Percentiles rank a stretch among this genome's conserved stretches.
Evolutionary conservation across 495 filamentous ascomycete species (phyloP).

Genomic region (Penicillium maclennaniae): DNA sequence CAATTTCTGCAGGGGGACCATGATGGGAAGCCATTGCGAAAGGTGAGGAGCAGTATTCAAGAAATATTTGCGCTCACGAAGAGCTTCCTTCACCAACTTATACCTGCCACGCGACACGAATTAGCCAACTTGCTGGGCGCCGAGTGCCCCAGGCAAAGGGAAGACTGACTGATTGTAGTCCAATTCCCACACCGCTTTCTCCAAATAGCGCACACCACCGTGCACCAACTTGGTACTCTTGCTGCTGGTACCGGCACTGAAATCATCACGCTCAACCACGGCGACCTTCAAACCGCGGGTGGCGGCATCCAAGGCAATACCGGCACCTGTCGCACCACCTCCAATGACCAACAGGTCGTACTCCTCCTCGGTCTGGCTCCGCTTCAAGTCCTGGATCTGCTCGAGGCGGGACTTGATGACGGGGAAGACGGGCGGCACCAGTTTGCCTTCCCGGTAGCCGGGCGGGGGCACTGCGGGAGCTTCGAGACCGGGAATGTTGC

Average conservation of each 20-base stretch:
- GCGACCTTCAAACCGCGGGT: slow-evolving; percentile 92
- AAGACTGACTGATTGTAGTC: slow-evolving; percentile 78
- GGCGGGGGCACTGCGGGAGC: slow-evolving; percentile 77
- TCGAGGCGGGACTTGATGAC: slow-evolving; percentile 63
- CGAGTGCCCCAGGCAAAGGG: not conserved
- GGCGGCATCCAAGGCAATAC: slow-evolving; percentile 90
- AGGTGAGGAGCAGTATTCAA: slow-evolving; percentile 94
- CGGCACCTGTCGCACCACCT: slow-evolving; percentile 86
- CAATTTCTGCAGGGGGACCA: slow-evolving; percentile 94
- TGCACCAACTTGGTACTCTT: slow-evolving; percentile 98
- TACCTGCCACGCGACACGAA: slow-evolving; percentile 50
- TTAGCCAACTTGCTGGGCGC: slow-evolving; percentile 12
- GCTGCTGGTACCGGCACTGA: slow-evolving; percentile 87
- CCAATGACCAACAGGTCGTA: slow-evolving; percentile 94
- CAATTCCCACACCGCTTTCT: slow-evolving; percentile 95
- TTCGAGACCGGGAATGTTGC: slow-evolving; percentile 81
- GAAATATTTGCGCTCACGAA: slow-evolving; percentile 94
- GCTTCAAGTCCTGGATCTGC: slow-evolving; percentile 51
- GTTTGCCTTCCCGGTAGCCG: slow-evolving; percentile 72
- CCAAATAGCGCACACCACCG: slow-evolving; percentile 91
- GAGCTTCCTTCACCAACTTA: slow-evolving; percentile 85
- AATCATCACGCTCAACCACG: slow-evolving; percentile 92
- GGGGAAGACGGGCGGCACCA: slow-evolving; percentile 79
- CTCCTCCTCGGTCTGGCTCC: slow-evolving; percentile 33
- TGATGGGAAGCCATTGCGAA: slow-evolving; percentile 92